Percentiles rank a stretch among this genome's conserved stretches.
Evolutionary conservation across 2,329 filamentous ascomycete species (phyloP).

Genomic region (Byssoonygena ceratinophila): DNA sequence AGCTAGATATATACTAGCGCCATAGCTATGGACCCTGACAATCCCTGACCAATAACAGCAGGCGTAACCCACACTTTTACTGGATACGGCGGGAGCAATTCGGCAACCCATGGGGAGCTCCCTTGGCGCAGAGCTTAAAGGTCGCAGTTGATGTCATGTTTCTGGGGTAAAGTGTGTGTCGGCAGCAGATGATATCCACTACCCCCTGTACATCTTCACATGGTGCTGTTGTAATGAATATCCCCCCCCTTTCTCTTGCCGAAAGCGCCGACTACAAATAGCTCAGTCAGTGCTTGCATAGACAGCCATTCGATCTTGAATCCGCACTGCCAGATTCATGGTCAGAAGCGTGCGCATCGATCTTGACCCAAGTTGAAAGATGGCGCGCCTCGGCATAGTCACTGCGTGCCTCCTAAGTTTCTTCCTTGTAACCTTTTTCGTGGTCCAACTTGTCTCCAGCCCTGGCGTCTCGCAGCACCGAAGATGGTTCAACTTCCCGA

Average conservation of each 20-base stretch:
- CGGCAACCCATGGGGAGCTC: neutral
- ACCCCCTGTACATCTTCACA: conserved; percentile 8
- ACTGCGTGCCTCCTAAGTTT: conserved; percentile 5
- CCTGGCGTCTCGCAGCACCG: neutral
- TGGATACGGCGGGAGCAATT: neutral
- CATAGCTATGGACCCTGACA: neutral
- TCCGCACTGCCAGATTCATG: neutral
- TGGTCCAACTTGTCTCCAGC: conserved; percentile 1
- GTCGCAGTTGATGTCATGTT: neutral
- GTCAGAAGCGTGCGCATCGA: neutral
- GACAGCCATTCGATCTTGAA: neutral
- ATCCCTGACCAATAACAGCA: neutral
- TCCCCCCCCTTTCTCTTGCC: conserved; percentile 2
- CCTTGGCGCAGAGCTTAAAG: neutral
- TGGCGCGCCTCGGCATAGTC: conserved; percentile 10
- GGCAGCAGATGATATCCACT: neutral
- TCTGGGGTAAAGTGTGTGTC: neutral
- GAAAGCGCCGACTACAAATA: neutral
- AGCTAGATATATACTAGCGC: neutral
- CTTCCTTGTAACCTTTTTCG: conserved; percentile 9
- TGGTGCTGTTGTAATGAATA: neutral
- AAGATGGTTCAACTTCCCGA: neutral
- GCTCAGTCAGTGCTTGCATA: neutral
- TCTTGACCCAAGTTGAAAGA: neutral
- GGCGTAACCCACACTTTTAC: neutral